phyloP scores from a whole-genome alignment of 306 rosid genomes.

The Dryas drummondii region DNA sequence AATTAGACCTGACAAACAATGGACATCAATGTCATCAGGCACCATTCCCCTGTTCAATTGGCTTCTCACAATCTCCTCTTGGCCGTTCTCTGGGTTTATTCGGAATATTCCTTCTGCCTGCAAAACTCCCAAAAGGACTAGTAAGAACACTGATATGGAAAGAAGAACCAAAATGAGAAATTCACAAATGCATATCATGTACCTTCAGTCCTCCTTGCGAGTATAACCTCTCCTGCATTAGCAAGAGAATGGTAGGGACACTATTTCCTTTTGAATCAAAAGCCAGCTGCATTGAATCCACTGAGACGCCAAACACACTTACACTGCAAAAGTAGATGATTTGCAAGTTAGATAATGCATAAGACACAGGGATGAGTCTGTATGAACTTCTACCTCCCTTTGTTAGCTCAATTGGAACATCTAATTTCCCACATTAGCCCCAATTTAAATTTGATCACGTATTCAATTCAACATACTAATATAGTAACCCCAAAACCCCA shows the following conservation, averaged over 20 bases:
- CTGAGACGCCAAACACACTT: slow-evolving; percentile 90
- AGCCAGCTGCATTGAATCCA: slow-evolving; percentile 93
- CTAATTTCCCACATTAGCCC: not conserved
- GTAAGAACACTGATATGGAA: not conserved
- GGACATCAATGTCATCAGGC: slow-evolving; percentile 86
- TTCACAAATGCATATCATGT: not conserved
- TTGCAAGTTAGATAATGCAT: slow-evolving; percentile 24
- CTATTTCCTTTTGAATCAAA: slow-evolving; percentile 89
- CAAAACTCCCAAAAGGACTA: slow-evolving; percentile 11
- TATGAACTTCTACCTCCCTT: not conserved
- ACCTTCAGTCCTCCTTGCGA: slow-evolving; percentile 90
- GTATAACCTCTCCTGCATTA: slow-evolving; percentile 94
- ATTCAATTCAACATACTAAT: no score
- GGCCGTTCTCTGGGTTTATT: slow-evolving; percentile 81
- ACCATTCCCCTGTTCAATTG: slow-evolving; percentile 80
- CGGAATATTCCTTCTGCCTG: slow-evolving; percentile 93
- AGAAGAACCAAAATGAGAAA: not conserved
- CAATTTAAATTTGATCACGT: not conserved
- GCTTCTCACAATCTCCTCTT: slow-evolving; percentile 85
- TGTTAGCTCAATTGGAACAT: slow-evolving; percentile 6
- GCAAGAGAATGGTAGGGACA: slow-evolving; percentile 78
- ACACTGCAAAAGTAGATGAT: slow-evolving; percentile 46
- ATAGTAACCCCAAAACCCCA: no score
- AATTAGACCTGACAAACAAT: slow-evolving; percentile 83
- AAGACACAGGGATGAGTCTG: not conserved